Percentiles rank a stretch among this genome's conserved stretches.
Conservation (phyloP, 352 stramenopile species). For the Phytophthora citricola region DNA sequence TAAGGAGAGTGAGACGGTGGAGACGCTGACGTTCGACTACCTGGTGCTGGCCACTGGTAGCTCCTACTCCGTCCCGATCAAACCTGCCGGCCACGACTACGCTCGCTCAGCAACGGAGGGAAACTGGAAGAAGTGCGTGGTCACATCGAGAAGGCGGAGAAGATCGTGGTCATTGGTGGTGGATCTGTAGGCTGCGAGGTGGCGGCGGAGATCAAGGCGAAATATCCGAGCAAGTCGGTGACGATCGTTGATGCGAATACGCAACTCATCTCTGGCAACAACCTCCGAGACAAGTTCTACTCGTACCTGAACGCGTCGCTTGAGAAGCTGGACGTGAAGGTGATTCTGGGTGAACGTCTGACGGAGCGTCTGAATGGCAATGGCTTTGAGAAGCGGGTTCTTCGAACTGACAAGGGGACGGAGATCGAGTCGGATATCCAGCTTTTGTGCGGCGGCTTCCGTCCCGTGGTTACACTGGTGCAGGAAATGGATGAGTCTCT, state of each 20-base stretch:
- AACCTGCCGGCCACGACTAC: slow-evolving; percentile 39
- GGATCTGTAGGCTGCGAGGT: slow-evolving; percentile 68
- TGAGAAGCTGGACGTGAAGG: slow-evolving; percentile 47
- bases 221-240: slow-evolving; percentile 64
- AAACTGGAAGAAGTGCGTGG: slow-evolving; percentile 49
- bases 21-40: slow-evolving; percentile 64
- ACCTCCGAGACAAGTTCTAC: slow-evolving; percentile 63
- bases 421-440: slow-evolving; percentile 66
- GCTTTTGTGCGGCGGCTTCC: slow-evolving; percentile 53
- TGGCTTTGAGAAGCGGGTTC: slow-evolving; percentile 43
- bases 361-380: slow-evolving; percentile 48
- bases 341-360: slow-evolving; percentile 65
- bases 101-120: slow-evolving; percentile 32
- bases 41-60: slow-evolving; percentile 69
- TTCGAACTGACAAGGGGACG: slow-evolving; percentile 60
- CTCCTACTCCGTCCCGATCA: slow-evolving; percentile 65
- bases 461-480: slow-evolving; percentile 38
- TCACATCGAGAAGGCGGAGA: slow-evolving; percentile 52
- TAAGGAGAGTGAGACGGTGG: slow-evolving; percentile 27
- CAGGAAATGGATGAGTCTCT: slow-evolving; percentile 54
- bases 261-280: slow-evolving; percentile 44
- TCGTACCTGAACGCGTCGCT: slow-evolving; percentile 29
- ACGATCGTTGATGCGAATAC: slow-evolving; percentile 55
- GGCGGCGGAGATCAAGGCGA: slow-evolving; percentile 60
- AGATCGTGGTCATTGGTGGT: slow-evolving; percentile 65